Evolutionary conservation across 441 rosid genomes (phyloP).

Genomic region (Pelargonium australe): DNA sequence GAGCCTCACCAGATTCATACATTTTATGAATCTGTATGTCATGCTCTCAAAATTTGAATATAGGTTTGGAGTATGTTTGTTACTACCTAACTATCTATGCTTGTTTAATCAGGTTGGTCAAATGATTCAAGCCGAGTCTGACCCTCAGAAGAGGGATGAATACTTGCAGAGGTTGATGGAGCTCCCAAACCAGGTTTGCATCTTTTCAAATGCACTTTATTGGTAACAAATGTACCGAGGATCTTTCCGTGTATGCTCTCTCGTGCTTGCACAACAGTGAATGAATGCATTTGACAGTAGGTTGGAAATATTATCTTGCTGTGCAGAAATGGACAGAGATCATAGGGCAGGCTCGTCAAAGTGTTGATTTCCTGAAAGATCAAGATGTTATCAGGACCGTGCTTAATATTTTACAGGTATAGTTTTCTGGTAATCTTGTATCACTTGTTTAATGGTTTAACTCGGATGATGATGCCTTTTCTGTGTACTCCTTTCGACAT

Average conservation of each 20-base stretch:
- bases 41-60: conserved; percentile 9
- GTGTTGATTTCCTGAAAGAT: conserved; percentile 92
- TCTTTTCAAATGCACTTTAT: not conserved
- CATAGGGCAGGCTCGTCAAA: conserved; percentile 95
- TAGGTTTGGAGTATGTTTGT: not conserved
- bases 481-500: too few relatives aligned
- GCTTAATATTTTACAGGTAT: conserved; percentile 92
- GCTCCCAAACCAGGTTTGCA: conserved; percentile 85
- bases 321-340: conserved; percentile 97
- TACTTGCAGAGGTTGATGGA: conserved; percentile 91
- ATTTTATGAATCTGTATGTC: conserved; percentile 90
- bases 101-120: conserved; percentile 64
- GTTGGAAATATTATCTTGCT: conserved; percentile 14
- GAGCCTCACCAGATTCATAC: conserved; percentile 99
- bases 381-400: conserved; percentile 86
- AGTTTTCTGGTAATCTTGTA: not conserved
- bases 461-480: too few relatives aligned
- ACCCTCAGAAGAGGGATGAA: conserved; percentile 93
- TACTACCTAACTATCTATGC: not conserved
- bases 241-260: not conserved
- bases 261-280: not conserved
- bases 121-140: conserved; percentile 99
- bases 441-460: not conserved
- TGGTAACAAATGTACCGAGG: not conserved
- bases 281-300: not conserved